A percentile compares a stretch with the other conserved stretches of the same genome.
These are phyloP conservation scores for Phytophthora uliginosa DNA, from an alignment of 352 stramenopile genomes.

Conservation along the genomic window DNA sequence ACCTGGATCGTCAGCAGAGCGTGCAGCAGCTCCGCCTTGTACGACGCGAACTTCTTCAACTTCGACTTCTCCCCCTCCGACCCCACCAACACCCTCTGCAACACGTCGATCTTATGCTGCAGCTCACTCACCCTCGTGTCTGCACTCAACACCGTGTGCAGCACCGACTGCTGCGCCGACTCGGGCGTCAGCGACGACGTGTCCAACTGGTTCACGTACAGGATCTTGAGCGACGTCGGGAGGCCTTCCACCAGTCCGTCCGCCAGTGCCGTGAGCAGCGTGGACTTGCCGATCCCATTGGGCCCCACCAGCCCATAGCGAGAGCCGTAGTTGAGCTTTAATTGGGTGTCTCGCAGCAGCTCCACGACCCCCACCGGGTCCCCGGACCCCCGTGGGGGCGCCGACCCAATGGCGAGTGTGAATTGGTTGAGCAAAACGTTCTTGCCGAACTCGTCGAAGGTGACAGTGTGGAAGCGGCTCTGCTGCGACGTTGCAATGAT, in stretches of 20 bases:
- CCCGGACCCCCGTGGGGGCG: constrained; percentile 8
- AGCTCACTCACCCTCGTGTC: constrained; percentile 52
- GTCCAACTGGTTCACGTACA: constrained; percentile 78
- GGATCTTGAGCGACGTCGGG: constrained; percentile 52
- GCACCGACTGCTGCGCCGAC: constrained; percentile 39
- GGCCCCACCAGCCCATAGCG: constrained; percentile 91
- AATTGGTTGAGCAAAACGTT: constrained; percentile 72
- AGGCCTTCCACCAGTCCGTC: constrained; percentile 84
- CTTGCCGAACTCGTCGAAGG: constrained; percentile 69
- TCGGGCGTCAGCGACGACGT: constrained; percentile 45
- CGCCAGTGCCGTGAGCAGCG: constrained; percentile 93
- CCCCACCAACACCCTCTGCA: constrained; percentile 44
- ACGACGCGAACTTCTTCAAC: constrained; percentile 42
- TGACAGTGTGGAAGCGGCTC: constrained; percentile 72
- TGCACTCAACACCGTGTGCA: constrained; percentile 58
- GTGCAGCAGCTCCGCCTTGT: constrained; percentile 49
- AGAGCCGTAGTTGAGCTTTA: constrained; percentile 80
- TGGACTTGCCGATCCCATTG: constrained; percentile 92
- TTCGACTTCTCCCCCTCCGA: background rate
- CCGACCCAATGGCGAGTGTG: constrained; percentile 48
- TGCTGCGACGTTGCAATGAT: constrained; percentile 60
- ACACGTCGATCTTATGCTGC: constrained; percentile 45
- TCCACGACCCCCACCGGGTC: constrained; percentile 45
- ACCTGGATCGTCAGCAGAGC: constrained; percentile 46
- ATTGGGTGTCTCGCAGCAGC: constrained; percentile 70